A percentile compares a stretch with the other conserved stretches of the same genome.
phyloP scores from a whole-genome alignment of 2,329 filamentous ascomycete species.

The Elsinoe australis region DNA sequence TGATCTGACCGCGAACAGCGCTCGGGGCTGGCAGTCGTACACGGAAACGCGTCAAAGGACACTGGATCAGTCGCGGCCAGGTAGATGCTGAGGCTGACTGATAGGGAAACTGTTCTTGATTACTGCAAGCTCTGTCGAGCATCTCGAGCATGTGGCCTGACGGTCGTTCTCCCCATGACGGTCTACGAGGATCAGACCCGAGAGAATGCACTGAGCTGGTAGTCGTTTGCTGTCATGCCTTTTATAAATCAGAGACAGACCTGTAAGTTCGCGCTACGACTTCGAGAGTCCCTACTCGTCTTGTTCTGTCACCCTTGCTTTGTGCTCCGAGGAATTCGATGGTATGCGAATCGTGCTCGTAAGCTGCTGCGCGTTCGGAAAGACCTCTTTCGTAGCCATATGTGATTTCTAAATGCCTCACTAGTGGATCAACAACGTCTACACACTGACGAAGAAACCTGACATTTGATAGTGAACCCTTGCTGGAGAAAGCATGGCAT shows the following conservation, averaged over 20 bases:
- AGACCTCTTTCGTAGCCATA: conserved; percentile 6
- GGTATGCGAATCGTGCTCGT: background rate
- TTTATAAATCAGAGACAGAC: conserved; percentile 46
- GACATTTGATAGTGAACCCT: no score
- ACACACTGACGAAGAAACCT: no score
- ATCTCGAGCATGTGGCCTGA: no score
- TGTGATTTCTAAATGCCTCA: background rate
- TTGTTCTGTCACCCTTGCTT: background rate
- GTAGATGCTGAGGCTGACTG: no score
- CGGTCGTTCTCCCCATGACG: no score
- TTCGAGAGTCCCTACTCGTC: background rate
- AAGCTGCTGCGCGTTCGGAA: background rate
- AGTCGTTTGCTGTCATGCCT: conserved; percentile 76
- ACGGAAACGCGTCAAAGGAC: no score
- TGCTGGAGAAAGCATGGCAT: conserved; percentile 47
- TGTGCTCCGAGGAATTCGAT: no score
- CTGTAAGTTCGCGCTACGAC: conserved; percentile 20
- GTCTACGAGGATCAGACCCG: no score
- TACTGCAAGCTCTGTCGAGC: no score
- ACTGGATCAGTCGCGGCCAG: no score
- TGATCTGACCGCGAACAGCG: background rate
- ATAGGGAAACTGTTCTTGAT: no score
- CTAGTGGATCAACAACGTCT: conserved; percentile 16
- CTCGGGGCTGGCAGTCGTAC: no score
- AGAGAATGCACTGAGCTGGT: conserved; percentile 54